Evolutionary conservation across 441 rosid species (phyloP), one percentile per base, ranked within the genome.

Genomic region (Populus hybrid): DNA sequence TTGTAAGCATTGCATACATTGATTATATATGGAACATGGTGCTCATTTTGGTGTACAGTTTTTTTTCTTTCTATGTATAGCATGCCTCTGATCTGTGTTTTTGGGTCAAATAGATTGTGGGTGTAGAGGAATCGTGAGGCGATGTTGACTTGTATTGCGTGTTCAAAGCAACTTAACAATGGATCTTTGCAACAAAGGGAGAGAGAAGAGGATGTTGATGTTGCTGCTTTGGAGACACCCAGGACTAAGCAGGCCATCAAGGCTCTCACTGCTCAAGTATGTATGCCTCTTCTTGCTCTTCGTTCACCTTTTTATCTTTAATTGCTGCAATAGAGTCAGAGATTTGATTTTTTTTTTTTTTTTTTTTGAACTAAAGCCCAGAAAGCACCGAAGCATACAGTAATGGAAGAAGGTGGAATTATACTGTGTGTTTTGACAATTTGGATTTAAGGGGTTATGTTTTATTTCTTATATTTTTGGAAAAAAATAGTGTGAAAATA

Each of bases 81-180:
- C 28, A 40, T 40, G 65, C 65, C 80, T 84, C 81, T 74, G 74
- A 75, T 65, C 65, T 68, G 79, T 56, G 77, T 74, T 74, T 28
- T 28, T 35, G 23, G 67, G 65, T 74, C 59, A 42, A 45, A 71
- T 84, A 74, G 71, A 26, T 24, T 78, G 81, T 6, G 66, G 77
- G 42, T 59, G 61, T 76, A 65, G 68, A 50, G 28, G 23, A 3
- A 21, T 9, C 28, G 64, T 12, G 38, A 2, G 78, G 72, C 74
- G 82, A 92, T 94, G 98, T 81, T 92, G 85, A 94, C 98, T 50
- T 94, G 97, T 79, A 87, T 94, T 82, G 84, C 91, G 42, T 92
- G 97, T 82, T 84, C 97, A 36, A 94, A 92, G 91, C 92, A 89
- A 83, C 83, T 79, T 59, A 82, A 83, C 78, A 82, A 81, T 76